A percentile compares a stretch with the other conserved stretches of the same genome.
Evolutionary conservation across 2,329 filamentous ascomycete species (phyloP).

Genomic region (Paecilomyces niveus): DNA sequence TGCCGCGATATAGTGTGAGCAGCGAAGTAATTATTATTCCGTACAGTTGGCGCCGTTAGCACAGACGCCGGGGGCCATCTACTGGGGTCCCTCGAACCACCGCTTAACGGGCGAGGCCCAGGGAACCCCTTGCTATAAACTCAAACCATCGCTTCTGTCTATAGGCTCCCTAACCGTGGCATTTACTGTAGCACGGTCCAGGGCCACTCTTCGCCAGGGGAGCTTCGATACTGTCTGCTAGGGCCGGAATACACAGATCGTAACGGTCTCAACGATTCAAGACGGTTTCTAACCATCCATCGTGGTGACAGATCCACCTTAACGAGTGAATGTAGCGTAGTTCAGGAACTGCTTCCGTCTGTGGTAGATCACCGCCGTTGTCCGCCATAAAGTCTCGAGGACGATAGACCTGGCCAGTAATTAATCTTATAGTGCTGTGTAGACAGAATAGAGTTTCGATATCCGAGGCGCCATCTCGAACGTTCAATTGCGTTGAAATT

Average conservation of each 20-base stretch:
- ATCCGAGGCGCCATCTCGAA: background rate
- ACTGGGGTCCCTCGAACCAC: background rate
- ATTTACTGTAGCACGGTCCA: background rate
- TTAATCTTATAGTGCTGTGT: background rate
- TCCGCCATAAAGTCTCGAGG: background rate
- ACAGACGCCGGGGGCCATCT: background rate
- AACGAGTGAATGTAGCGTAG: background rate
- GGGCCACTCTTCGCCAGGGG: background rate
- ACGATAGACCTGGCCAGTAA: background rate
- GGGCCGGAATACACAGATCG: background rate
- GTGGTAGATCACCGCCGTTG: background rate
- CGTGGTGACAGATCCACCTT: background rate
- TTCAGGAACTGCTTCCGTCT: background rate
- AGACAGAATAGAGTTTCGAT: background rate
- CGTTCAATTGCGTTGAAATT: background rate
- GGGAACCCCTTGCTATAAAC: background rate
- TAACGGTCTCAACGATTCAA: background rate
- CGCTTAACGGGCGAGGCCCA: background rate
- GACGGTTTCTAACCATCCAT: background rate
- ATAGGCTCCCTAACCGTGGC: background rate
- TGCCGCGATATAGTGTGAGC: background rate
- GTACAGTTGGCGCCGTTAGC: background rate
- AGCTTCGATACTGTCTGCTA: background rate
- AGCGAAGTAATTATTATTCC: background rate
- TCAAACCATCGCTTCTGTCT: background rate